These are phyloP conservation scores for Stipa capillata DNA, from an alignment of 176 grass and related monocot species.

Conservation along the genomic window DNA sequence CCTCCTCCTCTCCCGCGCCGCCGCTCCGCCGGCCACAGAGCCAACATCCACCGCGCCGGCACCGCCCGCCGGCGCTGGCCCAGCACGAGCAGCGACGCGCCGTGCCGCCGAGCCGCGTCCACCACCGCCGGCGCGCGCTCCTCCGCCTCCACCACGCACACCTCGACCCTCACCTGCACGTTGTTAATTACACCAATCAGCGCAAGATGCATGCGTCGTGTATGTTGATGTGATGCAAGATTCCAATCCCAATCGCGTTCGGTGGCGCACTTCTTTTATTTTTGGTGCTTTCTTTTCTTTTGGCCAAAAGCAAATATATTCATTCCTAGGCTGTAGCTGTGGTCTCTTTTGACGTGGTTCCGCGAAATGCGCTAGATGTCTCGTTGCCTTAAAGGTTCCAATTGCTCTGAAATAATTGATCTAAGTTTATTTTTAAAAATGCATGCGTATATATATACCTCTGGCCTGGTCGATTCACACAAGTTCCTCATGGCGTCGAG, in stretches of 20 bases:
- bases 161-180: constrained; percentile 43
- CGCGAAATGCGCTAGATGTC: not conserved
- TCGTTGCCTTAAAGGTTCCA: too few species aligned
- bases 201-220: not conserved
- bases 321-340: not conserved
- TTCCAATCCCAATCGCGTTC: not conserved
- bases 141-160: constrained; percentile 40
- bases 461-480: constrained; percentile 46
- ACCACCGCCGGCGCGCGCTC: constrained; percentile 55
- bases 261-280: too few species aligned
- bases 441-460: constrained; percentile 24
- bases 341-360: not conserved
- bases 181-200: not conserved
- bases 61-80: constrained; percentile 36
- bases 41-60: constrained; percentile 10
- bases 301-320: not conserved
- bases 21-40: constrained; percentile 11
- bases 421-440: too few species aligned
- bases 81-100: constrained; percentile 53
- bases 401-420: too few species aligned
- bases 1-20: not conserved
- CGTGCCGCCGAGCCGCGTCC: constrained; percentile 49
- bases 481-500: constrained; percentile 35
- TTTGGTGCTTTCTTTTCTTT: not conserved
- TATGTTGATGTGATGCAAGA: not conserved